Evolutionary conservation across 768 basidiomycete genomes (phyloP).

Genomic region (Pleurotus eryngii): DNA sequence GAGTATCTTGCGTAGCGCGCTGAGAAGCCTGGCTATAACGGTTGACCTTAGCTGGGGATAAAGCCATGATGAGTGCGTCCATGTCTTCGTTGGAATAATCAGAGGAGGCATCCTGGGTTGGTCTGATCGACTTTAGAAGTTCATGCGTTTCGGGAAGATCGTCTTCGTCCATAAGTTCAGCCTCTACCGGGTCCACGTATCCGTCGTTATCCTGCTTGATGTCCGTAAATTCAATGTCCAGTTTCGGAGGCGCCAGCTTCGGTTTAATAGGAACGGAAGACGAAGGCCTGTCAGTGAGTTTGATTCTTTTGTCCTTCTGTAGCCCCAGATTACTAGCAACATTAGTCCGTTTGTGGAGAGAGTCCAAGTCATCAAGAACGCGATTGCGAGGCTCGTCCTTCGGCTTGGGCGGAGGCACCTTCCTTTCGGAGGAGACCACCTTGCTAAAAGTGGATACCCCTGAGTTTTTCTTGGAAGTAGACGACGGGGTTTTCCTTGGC

Average conservation of each 20-base stretch:
- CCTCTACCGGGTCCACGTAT: constrained; percentile 19
- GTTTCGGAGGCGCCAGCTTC: constrained; percentile 30
- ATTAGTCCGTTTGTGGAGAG: constrained; percentile 39
- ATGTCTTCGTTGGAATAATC: constrained; percentile 41
- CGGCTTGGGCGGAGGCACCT: constrained; percentile 11
- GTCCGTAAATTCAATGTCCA: constrained; percentile 48
- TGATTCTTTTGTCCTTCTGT: constrained; percentile 40
- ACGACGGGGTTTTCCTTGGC: background rate
- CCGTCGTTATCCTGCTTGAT: constrained; percentile 24
- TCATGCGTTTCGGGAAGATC: constrained; percentile 39
- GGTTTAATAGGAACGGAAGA: constrained; percentile 12
- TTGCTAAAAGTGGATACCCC: background rate
- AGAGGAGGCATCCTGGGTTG: constrained; percentile 13
- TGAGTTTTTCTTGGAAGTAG: background rate
- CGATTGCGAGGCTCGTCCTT: constrained; percentile 24
- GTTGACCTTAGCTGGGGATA: constrained; percentile 24
- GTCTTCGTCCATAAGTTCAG: constrained; percentile 34
- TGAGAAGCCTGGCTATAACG: background rate
- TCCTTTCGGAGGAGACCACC: background rate
- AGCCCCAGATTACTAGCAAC: constrained; percentile 36
- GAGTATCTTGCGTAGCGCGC: background rate
- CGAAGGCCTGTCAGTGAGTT: constrained; percentile 25
- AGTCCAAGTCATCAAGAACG: constrained; percentile 37
- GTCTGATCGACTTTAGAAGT: constrained; percentile 19
- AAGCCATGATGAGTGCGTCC: constrained; percentile 38